Base-by-base conservation (phyloP, 768 basidiomycete species). In the Punctularia strigosozonata region DNA sequence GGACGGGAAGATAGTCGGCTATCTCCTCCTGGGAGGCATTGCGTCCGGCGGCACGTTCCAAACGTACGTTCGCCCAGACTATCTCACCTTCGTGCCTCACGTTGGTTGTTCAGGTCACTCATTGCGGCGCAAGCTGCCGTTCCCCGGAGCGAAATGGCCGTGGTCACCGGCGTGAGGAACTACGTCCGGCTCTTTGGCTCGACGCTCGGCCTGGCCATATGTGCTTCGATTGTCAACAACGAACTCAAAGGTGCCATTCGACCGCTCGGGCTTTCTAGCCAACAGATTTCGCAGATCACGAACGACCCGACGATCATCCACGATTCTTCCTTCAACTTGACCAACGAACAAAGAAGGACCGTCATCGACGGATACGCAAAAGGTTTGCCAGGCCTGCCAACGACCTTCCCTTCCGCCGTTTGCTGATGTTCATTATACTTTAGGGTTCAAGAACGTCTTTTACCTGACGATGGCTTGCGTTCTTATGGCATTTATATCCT, bases 151-250 rank as follows among this genome's bases (percentile, higher is more conserved):
- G 43, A 51, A 32, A 46, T 48, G 48, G 41, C 45, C 6, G 48
- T 49, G 17, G 48, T 46, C 10, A 49, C 48, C 2, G 45, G 46
- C 12, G 48, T 49, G 18, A 47, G 48, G 20, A 51, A 44, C 36
- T 47, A 45, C 32, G 32, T 64, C 25, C 52, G 65, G n/a, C 55
- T 61, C 40, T 46, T 68, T 6, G 66, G 64, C 8, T 63, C 65
- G 1, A 62, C 64, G 2, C 46, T 68, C 31, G 55, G 56, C 7
- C 50, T 68, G 13, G 59, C 64, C 7, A 53, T 57, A 15, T 54
- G 46, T 18, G 42, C 49, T 0, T 51, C 61, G 6, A 50, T 62
- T 36, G 42, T 62, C 6, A 46, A 46, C 39, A 44, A 46, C 39
- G 31, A 31, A 4, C 37, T 46, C 14, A 42, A 43, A 13, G 15